Base-by-base conservation (phyloP, 345 rosid species). In the Triadica sebifera region DNA sequence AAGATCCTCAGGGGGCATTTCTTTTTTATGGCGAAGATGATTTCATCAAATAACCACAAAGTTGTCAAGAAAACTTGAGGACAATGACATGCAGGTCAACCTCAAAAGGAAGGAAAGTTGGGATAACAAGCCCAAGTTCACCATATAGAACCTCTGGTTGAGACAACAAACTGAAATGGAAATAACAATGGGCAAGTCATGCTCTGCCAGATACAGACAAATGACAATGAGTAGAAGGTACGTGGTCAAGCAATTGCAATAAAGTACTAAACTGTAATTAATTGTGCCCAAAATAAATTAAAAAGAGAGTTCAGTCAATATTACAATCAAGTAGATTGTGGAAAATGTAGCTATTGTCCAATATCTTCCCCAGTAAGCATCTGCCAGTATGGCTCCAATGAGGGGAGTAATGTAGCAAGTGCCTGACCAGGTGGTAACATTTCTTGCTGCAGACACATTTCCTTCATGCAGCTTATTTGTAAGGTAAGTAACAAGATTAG, bases 321-420 rank as follows among this genome's bases (percentile, higher is more conserved):
- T 71, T 86, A 93, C 98, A 69, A 90, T 79, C 80, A 93, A 89
- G 78, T 95, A 93, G 63, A 91, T 85, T 5, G 89, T 84, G 45
- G 98, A 95, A 88, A 95, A 93, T 60, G 82, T 74, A 76, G 94
- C 98, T 11, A 95, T 95, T 0, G 99, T 93, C 97, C 97, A 88
- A 89, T 93, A 95, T 90, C 98, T 79, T 77, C 99, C 99, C 97
- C 97, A 91, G 65, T 89, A 95, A 46, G 98, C 94, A 89, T 95
- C 99, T 38, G 98, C 99, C 63, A 95, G 17, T 25, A 91, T 78
- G 15, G 98, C 96, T 71, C 99, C 99, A 72, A 91, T 86, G 59
- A 95, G 93, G 72, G 99, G 99, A 34, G 99, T 84, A 13, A 95
- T 87, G 76, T 95, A 93, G 82, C 97, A 93, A 74, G 98, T 95